phyloP scores from a whole-genome alignment of 225 moss, liverwort and hornwort species.

The Polytrichum formosum region DNA sequence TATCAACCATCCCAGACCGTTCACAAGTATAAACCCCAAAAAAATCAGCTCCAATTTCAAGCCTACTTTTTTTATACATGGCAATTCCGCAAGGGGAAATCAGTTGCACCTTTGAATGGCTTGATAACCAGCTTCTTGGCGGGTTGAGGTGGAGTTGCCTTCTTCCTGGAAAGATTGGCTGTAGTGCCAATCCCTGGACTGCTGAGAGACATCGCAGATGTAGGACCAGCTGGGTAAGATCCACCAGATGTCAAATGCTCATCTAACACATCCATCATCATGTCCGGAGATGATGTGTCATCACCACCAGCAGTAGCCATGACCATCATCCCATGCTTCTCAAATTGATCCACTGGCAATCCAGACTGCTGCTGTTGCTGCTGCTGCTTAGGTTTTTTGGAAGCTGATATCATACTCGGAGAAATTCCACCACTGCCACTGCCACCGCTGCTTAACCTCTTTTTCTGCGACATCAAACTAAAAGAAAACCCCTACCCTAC shows the following conservation, averaged over 20 bases:
- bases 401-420: constrained; percentile 16
- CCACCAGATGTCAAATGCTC: constrained; percentile 8
- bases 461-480: constrained; percentile 21
- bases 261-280: constrained; percentile 10
- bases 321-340: constrained; percentile 11
- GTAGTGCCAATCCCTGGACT: constrained; percentile 35
- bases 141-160: constrained; percentile 67
- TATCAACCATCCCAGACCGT: too few species aligned
- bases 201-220: not conserved
- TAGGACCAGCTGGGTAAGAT: constrained; percentile 6
- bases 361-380: constrained; percentile 1
- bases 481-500: not conserved
- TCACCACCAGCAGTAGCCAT: constrained; percentile 2
- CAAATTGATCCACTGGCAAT: constrained; percentile 7
- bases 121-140: constrained; percentile 67
- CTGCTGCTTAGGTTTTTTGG: constrained; percentile 14
- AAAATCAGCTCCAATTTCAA: too few species aligned
- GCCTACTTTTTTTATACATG: too few species aligned
- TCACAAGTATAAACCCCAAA: too few species aligned
- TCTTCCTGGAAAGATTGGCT: constrained; percentile 66
- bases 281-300: constrained; percentile 7
- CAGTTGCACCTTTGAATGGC: constrained; percentile 54
- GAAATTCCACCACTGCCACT: constrained; percentile 13
- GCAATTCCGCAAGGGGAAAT: too few species aligned
- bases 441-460: constrained; percentile 17